phyloP scores from a whole-genome alignment of 1,284 basidiomycete genomes.

The Tilletia walkeri region DNA sequence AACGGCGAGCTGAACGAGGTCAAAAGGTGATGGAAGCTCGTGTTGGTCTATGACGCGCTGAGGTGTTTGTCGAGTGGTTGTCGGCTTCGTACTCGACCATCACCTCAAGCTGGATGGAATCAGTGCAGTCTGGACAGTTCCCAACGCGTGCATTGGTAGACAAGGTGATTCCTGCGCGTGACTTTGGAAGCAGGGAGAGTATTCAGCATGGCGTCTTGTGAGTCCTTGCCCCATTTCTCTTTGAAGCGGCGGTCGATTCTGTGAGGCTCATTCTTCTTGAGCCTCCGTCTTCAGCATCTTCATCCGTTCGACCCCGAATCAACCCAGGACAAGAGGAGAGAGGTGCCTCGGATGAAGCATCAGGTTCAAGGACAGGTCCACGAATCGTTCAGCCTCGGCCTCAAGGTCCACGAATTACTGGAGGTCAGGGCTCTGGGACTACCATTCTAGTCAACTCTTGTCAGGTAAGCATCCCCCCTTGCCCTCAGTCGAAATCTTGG shows the following conservation, averaged over 20 bases:
- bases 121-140: too few species aligned
- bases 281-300: neutral
- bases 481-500: neutral
- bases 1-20: too few species aligned
- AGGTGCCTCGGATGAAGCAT: neutral
- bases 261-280: neutral
- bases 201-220: neutral
- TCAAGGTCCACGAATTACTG: constrained; percentile 2
- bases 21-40: too few species aligned
- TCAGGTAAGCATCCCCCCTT: constrained; percentile 18
- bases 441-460: constrained; percentile 46
- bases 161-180: too few species aligned
- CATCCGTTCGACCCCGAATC: neutral
- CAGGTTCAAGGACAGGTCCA: neutral
- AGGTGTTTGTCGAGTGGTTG: too few species aligned
- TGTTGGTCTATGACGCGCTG: too few species aligned
- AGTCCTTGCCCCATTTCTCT: neutral
- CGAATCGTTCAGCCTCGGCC: constrained; percentile 14
- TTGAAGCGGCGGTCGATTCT: neutral
- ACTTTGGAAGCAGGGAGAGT: neutral
- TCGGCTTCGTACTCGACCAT: too few species aligned
- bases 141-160: too few species aligned
- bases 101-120: too few species aligned
- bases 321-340: neutral
- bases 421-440: constrained; percentile 31